These are phyloP conservation scores for Beta corolliflora DNA, from an alignment of 179 eudicot genomes.

Conservation along the genomic window DNA sequence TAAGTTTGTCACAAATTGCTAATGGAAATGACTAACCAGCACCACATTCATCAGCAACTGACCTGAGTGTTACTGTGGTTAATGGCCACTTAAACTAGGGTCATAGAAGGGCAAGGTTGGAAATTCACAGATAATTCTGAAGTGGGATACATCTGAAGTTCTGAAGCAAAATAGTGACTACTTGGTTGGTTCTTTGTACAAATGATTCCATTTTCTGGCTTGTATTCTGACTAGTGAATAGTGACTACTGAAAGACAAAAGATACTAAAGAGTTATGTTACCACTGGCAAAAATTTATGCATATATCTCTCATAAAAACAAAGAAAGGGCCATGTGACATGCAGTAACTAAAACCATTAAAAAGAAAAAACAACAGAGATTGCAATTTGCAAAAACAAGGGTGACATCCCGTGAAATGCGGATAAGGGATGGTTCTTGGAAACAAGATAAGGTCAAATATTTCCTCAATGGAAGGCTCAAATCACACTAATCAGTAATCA, in stretches of 20 bases:
- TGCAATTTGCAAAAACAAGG: no score
- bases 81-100: background rate
- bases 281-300: background rate
- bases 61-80: background rate
- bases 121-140: background rate
- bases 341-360: background rate
- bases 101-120: conserved; percentile 2
- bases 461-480: background rate
- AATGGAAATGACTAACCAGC: conserved; percentile 10
- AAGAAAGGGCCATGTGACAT: conserved; percentile 17
- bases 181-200: conserved; percentile 7
- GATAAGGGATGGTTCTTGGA: background rate
- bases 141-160: background rate
- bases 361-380: background rate
- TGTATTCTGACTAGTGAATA: background rate
- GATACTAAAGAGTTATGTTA: background rate
- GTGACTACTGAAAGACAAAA: conserved; percentile 6
- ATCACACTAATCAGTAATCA: background rate
- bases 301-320: background rate
- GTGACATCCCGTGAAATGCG: background rate
- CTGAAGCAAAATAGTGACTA: conserved; percentile 10
- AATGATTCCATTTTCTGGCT: conserved; percentile 12
- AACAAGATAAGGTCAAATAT: background rate
- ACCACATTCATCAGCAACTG: background rate
- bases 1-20: background rate